A percentile compares a stretch with the other conserved stretches of the same genome.
phyloP scores from a whole-genome alignment of 352 stramenopile species.

The Thraustochytrium sp. region DNA sequence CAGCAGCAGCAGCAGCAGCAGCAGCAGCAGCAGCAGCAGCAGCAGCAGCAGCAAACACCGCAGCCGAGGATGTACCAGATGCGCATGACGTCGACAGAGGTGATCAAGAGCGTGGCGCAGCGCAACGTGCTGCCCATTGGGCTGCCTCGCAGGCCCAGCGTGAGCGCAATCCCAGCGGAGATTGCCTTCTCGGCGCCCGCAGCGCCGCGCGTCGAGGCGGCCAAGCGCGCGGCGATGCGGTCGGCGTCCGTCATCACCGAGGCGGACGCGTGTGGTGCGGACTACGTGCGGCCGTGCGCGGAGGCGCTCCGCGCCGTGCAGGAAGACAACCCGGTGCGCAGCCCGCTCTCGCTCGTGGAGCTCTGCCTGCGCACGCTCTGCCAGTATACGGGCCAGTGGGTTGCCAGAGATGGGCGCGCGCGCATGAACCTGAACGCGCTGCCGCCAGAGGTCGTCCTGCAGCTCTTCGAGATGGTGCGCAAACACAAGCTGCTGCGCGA shows the following conservation, averaged over 20 bases:
- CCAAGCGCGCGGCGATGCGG: not conserved
- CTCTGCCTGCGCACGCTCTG: slow-evolving; percentile 42
- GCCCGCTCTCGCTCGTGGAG: slow-evolving; percentile 28
- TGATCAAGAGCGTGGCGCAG: not conserved
- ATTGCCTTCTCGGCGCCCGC: not conserved
- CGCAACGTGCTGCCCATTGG: not conserved
- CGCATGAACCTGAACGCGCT: slow-evolving; percentile 12
- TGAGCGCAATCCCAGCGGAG: not conserved
- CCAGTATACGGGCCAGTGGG: slow-evolving; percentile 15
- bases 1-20: not conserved
- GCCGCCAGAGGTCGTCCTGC: not conserved
- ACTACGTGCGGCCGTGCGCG: not conserved
- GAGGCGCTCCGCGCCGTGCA: not conserved
- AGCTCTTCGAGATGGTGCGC: slow-evolving; percentile 40
- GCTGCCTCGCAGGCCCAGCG: not conserved
- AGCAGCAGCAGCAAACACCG: not conserved
- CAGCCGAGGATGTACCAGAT: not conserved
- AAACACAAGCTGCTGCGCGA: slow-evolving; percentile 23
- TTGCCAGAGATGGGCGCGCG: not conserved
- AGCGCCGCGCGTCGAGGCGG: not conserved
- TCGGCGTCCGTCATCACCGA: not conserved
- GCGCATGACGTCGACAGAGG: not conserved
- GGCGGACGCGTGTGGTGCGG: not conserved
- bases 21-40: not conserved
- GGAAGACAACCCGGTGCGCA: not conserved